A percentile compares a stretch with the other conserved stretches of the same genome.
Conservation (phyloP, 768 basidiomycete genomes). For the Trametes cubensis region DNA sequence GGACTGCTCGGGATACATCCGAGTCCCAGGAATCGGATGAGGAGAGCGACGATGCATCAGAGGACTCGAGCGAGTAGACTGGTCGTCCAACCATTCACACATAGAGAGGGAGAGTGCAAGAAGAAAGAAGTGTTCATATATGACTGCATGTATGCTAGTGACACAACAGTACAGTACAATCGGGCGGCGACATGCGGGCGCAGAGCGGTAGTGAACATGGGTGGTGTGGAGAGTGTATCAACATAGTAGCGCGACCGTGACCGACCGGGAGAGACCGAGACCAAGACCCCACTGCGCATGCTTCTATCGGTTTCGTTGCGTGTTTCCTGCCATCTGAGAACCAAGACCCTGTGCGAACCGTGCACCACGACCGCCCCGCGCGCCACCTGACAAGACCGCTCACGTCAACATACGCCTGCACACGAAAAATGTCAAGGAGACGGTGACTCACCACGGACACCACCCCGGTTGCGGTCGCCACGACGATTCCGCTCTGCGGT, state of each 20-base stretch:
- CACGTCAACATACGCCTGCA: constrained; percentile 1
- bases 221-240: constrained; percentile 10
- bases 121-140: constrained; percentile 22
- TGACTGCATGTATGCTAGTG: constrained; percentile 25
- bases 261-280: constrained; percentile 4
- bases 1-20: constrained; percentile 45
- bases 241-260: constrained; percentile 9
- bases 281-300: not conserved
- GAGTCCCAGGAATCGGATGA: constrained; percentile 31
- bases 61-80: constrained; percentile 28
- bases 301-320: constrained; percentile 31
- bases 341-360: constrained; percentile 86
- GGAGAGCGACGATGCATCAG: constrained; percentile 24
- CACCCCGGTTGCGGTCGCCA: constrained; percentile 65
- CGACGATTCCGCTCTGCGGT: constrained; percentile 74
- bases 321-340: constrained; percentile 65
- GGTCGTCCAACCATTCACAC: constrained; percentile 3
- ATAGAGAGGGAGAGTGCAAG: not conserved
- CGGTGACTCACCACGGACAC: constrained; percentile 53
- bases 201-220: constrained; percentile 20
- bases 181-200: constrained; percentile 15
- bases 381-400: constrained; percentile 49
- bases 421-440: not conserved
- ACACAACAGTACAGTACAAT: constrained; percentile 29
- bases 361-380: constrained; percentile 68